A percentile compares a stretch with the other conserved stretches of the same genome.
Conservation (phyloP, 306 rosid genomes). For the Medicago arabica region DNA sequence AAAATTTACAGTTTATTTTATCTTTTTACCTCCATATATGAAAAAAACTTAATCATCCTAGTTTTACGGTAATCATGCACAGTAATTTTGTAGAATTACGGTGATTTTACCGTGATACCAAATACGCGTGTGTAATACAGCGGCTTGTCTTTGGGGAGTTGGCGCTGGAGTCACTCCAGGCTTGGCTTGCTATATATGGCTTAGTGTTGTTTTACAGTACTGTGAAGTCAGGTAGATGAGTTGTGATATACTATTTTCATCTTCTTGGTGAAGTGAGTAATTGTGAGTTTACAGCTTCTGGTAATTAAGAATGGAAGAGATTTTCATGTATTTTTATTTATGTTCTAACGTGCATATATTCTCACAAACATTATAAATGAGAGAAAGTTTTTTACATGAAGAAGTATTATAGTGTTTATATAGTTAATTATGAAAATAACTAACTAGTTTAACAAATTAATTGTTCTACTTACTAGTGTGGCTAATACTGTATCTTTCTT, state of each 20-base stretch:
- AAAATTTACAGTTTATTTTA: background rate
- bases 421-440: too few relatives aligned
- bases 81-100: too few relatives aligned
- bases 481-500: too few relatives aligned
- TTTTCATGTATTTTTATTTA: background rate
- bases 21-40: background rate
- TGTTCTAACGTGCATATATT: background rate
- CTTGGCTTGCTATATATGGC: background rate
- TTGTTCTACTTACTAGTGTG: too few relatives aligned
- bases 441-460: too few relatives aligned
- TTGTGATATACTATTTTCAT: background rate
- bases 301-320: background rate
- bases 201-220: background rate
- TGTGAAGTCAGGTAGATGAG: constrained; percentile 34
- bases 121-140: background rate
- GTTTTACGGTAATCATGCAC: too few relatives aligned
- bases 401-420: too few relatives aligned
- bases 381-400: too few relatives aligned
- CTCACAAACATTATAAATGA: background rate
- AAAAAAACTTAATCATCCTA: constrained; percentile 19
- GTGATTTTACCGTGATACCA: background rate
- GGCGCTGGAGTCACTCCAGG: constrained; percentile 55
- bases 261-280: background rate
- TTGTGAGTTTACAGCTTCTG: background rate
- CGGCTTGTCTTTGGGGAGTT: constrained; percentile 16